Evolutionary conservation across 2,329 filamentous ascomycete genomes (phyloP), one percentile per base, ranked within the genome.

Genomic region (Mycocentrospora acerina): DNA sequence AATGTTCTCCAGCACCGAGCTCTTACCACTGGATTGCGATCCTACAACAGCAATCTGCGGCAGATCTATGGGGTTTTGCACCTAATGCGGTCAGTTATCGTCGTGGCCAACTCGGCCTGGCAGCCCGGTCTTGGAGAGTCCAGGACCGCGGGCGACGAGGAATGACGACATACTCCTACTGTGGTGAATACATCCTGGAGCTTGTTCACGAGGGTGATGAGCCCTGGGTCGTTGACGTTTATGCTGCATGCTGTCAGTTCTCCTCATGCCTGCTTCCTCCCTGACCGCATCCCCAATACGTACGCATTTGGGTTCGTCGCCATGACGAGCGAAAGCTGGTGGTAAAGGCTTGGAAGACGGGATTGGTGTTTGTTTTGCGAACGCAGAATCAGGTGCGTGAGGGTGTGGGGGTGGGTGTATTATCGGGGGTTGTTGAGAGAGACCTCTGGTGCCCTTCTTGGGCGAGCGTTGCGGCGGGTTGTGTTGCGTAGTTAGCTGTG

Each of bases 101-200:
- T n/a, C n/a, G n/a, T n/a, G n/a, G n/a, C n/a, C n/a, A n/a, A n/a
- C n/a, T n/a, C n/a, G n/a, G n/a, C n/a, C n/a, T n/a, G n/a, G n/a
- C n/a, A n/a, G n/a, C n/a, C n/a, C n/a, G n/a, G n/a, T n/a, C n/a
- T n/a, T n/a, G 44, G 19, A 31, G 35, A 25, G 24, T 31, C 30
- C 30, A 26, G 25, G 16, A 44, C 29, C 18, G 37, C 18, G 7
- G 27, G 18, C 28, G 30, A 14, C n/a, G 14, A 11, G 30, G 7
- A 29, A 29, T 12, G 13, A 4, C 4, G 2, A 79, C 82, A 55
- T 76, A 86, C 82, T 59, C 93, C 93, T 58, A 98, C 93, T 28
- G 93, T 97, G 48, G 91, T 86, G 69, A 98, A 98, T 58, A 98
- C 93, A 88, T 98, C 93, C 70, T 98, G 93, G 32, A 98, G 84